These are phyloP conservation scores for Aristolochia contorta DNA, from an alignment of 164 flowering plant species.

Conservation along the genomic window DNA sequence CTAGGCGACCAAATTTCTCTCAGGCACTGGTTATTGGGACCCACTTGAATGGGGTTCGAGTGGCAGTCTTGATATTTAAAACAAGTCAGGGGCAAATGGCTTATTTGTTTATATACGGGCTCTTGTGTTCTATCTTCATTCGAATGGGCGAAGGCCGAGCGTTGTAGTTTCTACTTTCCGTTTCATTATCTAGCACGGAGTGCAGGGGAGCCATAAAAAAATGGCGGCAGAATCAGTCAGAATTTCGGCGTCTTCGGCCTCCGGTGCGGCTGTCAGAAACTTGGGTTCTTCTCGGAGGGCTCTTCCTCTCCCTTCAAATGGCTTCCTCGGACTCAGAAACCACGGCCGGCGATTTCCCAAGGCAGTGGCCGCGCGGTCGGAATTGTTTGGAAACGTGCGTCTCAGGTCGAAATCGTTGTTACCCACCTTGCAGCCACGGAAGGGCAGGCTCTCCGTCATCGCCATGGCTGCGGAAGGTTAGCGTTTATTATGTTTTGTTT, in stretches of 20 bases:
- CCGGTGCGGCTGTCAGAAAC: conserved; percentile 4
- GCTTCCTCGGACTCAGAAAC: conserved; percentile 5
- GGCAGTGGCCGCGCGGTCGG: conserved; percentile 9
- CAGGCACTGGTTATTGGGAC: too few relatives aligned
- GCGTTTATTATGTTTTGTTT: not conserved
- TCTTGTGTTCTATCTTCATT: too few relatives aligned
- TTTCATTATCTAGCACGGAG: not conserved
- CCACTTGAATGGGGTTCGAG: too few relatives aligned
- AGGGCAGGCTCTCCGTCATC: conserved; percentile 15
- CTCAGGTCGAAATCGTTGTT: conserved; percentile 5
- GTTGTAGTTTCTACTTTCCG: not conserved
- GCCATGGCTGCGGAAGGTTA: conserved; percentile 37
- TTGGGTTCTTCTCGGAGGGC: conserved; percentile 8
- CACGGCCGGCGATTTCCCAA: not conserved
- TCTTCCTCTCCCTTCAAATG: conserved; percentile 11
- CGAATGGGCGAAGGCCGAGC: not conserved
- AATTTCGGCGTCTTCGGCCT: conserved; percentile 10
- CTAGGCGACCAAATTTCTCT: too few relatives aligned
- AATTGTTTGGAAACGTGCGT: conserved; percentile 18
- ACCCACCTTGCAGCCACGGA: conserved; percentile 4
- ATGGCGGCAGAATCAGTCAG: conserved; percentile 17
- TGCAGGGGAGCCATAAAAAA: not conserved
- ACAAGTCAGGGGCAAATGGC: too few relatives aligned
- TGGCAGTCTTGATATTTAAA: too few relatives aligned
- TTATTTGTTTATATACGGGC: too few relatives aligned